Evolutionary conservation across 352 stramenopile species (phyloP), one percentile per base, ranked within the genome.

Genomic region (Thraustotheca clavata): DNA sequence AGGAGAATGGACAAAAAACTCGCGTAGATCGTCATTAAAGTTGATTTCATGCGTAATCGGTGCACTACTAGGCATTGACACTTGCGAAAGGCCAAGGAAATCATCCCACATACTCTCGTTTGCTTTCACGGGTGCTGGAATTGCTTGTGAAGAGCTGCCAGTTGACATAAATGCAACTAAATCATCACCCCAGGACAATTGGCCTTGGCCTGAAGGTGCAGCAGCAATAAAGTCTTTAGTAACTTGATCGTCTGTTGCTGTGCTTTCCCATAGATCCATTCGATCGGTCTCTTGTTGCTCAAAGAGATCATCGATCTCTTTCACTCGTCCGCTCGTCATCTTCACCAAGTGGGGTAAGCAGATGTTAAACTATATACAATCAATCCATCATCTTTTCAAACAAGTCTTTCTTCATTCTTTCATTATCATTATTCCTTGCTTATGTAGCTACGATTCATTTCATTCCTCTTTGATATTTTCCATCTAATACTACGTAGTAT

Each of bases 1-100:
- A 8, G 50, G 29, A 16, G 29, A 59, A 34, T 59, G 22, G n/a
- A 62, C 39, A 38, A 14, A 63, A 31, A 35, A 63, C 26, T 46
- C 18, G 18, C 55, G 26, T 5, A 48, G 14, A 52, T n/a, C 24
- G 4, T 46, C 29, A 24, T 31, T 34, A 24, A 43, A 43, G 16
- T 43, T 31, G 50, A 39, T 34, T 18, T 26, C 29, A n/a, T 55
- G 31, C 29, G 35, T 50, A 2, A 49, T 57, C 33, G 20, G 52
- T 22, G 31, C n/a, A 11, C 11, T n/a, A 4, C 6, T 55, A 18
- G 35, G 18, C 43, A 31, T 2, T 1, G 2, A 24, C 7, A 31
- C 9, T 31, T 26, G 11, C 43, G 52, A 62, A 27, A 62, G 52
- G 11, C 31, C 52, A 18, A 49, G 14, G 31, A 62, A 62, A 24